phyloP scores from a whole-genome alignment of 2,329 filamentous ascomycete genomes.

The Botrytis fragariae region DNA sequence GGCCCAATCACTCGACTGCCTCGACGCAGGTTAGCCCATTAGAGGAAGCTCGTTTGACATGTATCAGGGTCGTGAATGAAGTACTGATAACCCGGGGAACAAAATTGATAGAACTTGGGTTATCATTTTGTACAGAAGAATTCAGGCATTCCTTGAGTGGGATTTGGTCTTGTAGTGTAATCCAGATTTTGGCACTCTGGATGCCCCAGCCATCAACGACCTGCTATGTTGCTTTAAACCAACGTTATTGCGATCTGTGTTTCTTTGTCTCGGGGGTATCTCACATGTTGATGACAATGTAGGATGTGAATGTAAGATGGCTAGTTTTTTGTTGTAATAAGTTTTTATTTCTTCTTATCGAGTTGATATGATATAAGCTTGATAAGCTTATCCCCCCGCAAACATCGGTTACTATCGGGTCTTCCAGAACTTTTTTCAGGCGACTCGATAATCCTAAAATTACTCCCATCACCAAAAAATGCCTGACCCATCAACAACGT shows the following conservation, averaged over 20 bases:
- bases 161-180: not conserved
- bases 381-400: not conserved
- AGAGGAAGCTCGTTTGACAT: not conserved
- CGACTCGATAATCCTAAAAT: not conserved
- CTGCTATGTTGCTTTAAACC: not conserved
- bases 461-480: not conserved
- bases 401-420: conserved; percentile 10
- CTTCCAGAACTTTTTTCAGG: not conserved
- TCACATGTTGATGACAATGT: not conserved
- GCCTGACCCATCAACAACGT: conserved; percentile 21
- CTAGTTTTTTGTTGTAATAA: not conserved
- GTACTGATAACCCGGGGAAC: not conserved
- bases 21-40: not conserved
- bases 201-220: not conserved
- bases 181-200: not conserved
- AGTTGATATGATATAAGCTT: not conserved
- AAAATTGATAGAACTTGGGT: not conserved
- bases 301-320: not conserved
- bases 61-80: not conserved
- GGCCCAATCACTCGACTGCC: not conserved
- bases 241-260: not conserved
- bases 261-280: not conserved
- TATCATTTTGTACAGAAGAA: not conserved
- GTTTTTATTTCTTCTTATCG: not conserved
- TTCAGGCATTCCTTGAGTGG: not conserved